Evolutionary conservation across 306 rosid species (phyloP).

Genomic region (Potentilla sterilis): DNA sequence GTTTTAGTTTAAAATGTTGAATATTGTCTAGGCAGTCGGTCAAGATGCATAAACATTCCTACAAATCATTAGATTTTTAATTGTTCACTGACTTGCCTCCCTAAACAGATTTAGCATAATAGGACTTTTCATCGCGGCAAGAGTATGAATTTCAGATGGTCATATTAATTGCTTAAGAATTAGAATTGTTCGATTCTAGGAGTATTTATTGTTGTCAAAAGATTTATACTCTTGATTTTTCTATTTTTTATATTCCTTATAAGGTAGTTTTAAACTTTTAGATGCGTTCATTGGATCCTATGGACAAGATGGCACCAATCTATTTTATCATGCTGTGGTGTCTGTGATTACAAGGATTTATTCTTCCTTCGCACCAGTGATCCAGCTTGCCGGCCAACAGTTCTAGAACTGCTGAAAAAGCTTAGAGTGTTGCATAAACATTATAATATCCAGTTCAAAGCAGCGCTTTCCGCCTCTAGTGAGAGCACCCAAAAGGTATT

Average conservation of each 20-base stretch:
- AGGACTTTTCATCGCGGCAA: neutral
- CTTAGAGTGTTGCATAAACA: conserved; percentile 65
- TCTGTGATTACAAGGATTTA: neutral
- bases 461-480: conserved; percentile 52
- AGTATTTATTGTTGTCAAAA: neutral
- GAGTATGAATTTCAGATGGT: neutral
- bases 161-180: neutral
- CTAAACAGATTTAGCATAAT: neutral
- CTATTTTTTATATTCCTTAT: neutral
- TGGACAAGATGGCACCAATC: neutral
- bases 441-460: conserved; percentile 66
- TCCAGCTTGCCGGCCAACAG: conserved; percentile 77
- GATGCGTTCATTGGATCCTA: neutral
- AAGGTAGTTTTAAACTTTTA: neutral
- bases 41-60: neutral
- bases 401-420: conserved; percentile 71
- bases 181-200: neutral
- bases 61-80: neutral
- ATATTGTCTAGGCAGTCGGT: neutral
- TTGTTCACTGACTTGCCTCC: neutral
- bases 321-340: neutral
- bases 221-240: neutral
- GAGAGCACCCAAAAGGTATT: conserved; percentile 64
- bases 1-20: neutral
- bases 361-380: conserved; percentile 45